Evolutionary conservation across 2,329 filamentous ascomycete species (phyloP), one percentile per base, ranked within the genome.

Genomic region (Lachnellula subtilissima): DNA sequence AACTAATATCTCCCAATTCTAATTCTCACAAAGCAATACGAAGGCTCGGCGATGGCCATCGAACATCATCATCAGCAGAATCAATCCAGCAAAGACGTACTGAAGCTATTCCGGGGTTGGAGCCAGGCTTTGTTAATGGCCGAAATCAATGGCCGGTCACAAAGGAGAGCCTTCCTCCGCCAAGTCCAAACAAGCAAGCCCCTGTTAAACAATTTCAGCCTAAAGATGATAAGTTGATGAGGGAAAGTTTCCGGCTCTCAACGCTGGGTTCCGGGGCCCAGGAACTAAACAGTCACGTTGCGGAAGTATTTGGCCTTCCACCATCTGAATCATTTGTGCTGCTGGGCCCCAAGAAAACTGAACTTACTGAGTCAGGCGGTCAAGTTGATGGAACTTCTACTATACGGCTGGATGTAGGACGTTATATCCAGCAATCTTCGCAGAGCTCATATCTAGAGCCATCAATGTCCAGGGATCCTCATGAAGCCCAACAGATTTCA

Each of bases 251-350:
- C 14, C 52, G 56, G 48, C 28, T 64, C 12, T 63, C 65, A 6
- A 57, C 45, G 23, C 52, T 66, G 8, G 58, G 61, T 5, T 53
- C 54, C 36, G 61, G 62, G 28, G 62, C 64, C 36, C 65, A 52
- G 50, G 61, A 64, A 47, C 45, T 65, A 40, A 64, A 59, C 43
- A 61, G 51, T 5, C 60, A 64, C 50, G 65, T 64, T 17, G 61
- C 65, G 32, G 63, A 63, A 53, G 63, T 55, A n/a, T 67, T 68
- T 54, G 61, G 61, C 5, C 58, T 67, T 23, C 43, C 45, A n/a
- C 36, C 58, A 23, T 57, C 53, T 9, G 17, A 47, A 8, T 60
- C 54, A 36, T 59, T 65, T 50, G 56, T 61, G 45, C 40, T 62
- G 32, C 45, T 48, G 2, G 43, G 58, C 17, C 35, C 50, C 9